Base-by-base conservation (phyloP, 2,329 filamentous ascomycete genomes). In the Cladorrhinum sp. region DNA sequence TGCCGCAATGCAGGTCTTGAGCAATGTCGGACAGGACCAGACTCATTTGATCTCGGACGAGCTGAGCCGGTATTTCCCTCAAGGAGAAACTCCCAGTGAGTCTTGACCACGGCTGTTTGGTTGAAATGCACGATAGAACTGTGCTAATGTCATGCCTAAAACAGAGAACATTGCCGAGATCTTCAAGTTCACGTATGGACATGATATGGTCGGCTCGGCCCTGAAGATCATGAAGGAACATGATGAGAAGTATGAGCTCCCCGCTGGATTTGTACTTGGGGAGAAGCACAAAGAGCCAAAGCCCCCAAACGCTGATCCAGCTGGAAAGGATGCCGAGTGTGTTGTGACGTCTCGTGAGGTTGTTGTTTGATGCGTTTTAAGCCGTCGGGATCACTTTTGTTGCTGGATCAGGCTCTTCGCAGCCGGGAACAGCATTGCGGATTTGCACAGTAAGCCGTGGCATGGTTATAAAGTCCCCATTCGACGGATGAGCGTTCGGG, bases 11-110 rank as follows among this genome's bases (percentile, higher is more conserved):
- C 53, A 55, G 1, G 69, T 71, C 7, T 67, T 73, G 63, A 70
- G 67, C 23, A 73, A 72, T 46, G 68, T 64, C 0, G 71, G 72
- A 1, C 61, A 68, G 23, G 71, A 73, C 30, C 50, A 67, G 51
- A 28, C 28, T 23, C 53, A 42, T n/a, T 21, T 55, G 3, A 36
- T 55, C 8, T 46, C 33, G 9, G 18, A 55, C 8, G 12, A 55
- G 8, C 53, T 55, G 2, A 16, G 16, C 23, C n/a, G 10, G 4
- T 46, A 55, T 28, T 55, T 55, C 21, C 20, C 33, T n/a, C 30
- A 46, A 8, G 53, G 53, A n/a, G 9, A 55, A n/a, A n/a, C 36
- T n/a, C 53, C 53, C 10, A 39, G 53, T 55, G 24, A 55, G 53
- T 55, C 5, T 21, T 21, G 18, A 5, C 48, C 48, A 6, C 33